phyloP scores from a whole-genome alignment of 768 basidiomycete species.

The Inosperma sp. region DNA sequence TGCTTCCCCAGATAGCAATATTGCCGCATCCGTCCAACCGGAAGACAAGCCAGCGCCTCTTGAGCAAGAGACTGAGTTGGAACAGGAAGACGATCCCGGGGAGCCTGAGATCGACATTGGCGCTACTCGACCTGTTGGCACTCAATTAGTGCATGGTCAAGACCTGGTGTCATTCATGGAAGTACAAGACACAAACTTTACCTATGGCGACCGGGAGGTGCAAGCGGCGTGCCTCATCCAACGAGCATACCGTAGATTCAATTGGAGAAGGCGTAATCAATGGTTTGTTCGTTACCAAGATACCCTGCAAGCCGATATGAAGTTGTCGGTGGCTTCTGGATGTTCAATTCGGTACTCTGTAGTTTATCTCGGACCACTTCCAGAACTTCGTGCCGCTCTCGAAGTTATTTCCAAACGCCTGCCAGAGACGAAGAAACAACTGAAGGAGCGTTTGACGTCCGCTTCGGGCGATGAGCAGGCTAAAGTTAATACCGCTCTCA shows the following conservation, averaged over 20 bases:
- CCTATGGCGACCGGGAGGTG: slow-evolving; percentile 9
- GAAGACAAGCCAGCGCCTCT: no score
- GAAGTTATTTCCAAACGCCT: not conserved
- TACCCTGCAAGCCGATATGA: not conserved
- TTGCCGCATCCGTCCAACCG: no score
- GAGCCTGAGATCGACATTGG: not conserved
- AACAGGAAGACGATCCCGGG: not conserved
- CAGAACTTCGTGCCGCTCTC: not conserved
- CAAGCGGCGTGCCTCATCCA: slow-evolving; percentile 9
- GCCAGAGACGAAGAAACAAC: not conserved
- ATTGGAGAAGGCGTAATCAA: not conserved
- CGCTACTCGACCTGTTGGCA: no score
- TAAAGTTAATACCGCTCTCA: not conserved
- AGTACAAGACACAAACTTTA: slow-evolving; percentile 11
- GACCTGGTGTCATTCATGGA: slow-evolving; percentile 9
- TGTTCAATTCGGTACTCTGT: not conserved
- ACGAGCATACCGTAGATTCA: not conserved
- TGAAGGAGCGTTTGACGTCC: not conserved
- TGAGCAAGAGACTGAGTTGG: not conserved
- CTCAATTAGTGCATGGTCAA: no score
- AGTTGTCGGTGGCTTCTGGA: no score
- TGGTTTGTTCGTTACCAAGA: not conserved
- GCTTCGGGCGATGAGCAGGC: not conserved
- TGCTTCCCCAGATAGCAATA: no score
- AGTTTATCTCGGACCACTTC: not conserved